Conservation (phyloP, 148 eudicot species). For the Camellia granthamiana region DNA sequence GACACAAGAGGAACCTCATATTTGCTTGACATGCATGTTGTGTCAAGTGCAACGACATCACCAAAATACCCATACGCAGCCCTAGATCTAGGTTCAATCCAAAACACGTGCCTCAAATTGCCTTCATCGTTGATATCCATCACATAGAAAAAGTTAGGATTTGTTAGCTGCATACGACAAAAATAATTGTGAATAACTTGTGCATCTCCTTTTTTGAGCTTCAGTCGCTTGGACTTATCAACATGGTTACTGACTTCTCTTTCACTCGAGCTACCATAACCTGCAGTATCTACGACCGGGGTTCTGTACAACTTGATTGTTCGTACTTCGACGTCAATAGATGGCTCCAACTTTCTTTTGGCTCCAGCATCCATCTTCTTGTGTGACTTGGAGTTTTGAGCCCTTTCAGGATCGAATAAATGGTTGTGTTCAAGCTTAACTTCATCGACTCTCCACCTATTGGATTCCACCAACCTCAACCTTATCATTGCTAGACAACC, state of each 20-base stretch:
- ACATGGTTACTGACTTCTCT: constrained; percentile 32
- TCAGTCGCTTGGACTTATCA: constrained; percentile 38
- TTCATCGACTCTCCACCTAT: constrained; percentile 69
- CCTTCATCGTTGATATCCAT: constrained; percentile 68
- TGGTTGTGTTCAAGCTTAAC: constrained; percentile 69
- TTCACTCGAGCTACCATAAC: constrained; percentile 27
- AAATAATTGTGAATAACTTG: constrained; percentile 67
- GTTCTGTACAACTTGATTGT: constrained; percentile 60
- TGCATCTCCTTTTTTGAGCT: constrained; percentile 64
- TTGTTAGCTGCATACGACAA: constrained; percentile 67
- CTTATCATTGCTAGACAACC: too few relatives aligned
- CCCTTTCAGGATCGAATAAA: constrained; percentile 39
- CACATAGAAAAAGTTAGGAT: constrained; percentile 71
- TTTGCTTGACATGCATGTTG: constrained; percentile 47
- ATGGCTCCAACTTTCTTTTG: constrained; percentile 37
- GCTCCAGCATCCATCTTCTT: constrained; percentile 37
- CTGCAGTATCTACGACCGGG: constrained; percentile 50
- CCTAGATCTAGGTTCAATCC: constrained; percentile 76
- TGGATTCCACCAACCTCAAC: too few relatives aligned
- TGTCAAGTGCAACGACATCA: constrained; percentile 69
- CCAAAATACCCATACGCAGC: constrained; percentile 59
- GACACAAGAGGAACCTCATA: constrained; percentile 67
- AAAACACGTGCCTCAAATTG: constrained; percentile 52
- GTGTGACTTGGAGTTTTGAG: constrained; percentile 29
- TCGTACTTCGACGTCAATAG: constrained; percentile 39